Base-by-base conservation (phyloP, 1,139 yeast genomes). In the Williopsis jadinii region DNA sequence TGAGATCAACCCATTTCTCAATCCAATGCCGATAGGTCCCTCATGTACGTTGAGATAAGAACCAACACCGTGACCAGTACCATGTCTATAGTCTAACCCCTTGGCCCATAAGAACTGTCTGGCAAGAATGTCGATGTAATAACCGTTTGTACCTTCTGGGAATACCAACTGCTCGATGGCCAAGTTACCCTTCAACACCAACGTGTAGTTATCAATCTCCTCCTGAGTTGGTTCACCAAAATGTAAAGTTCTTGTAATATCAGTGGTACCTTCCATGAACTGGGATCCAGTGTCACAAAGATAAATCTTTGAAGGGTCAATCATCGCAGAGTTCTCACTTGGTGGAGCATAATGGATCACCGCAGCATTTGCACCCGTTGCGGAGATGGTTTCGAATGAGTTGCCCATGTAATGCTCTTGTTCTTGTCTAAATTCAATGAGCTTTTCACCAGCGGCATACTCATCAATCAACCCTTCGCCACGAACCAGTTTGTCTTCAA, bases 31-130 rank as follows among this genome's bases (percentile, higher is more conserved):
- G 45, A 90, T 80, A 11, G 98, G 98, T 4, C 95, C 95, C 60
- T 94, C 97, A 60, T 94, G 98, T 34, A 92, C 98, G 58, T 92
- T 92, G 50, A 94, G 74, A 59, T 70, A 92, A 1, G 95, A 72
- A 4, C 97, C 98, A 40, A 94, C 80, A n/a, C 98, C 98, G 62
- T 94, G 99, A 2, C 97, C 94, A 1, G 98, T 94, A 28, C 98
- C 97, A 61, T 94, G 99, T 41, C 84, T 79, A 63, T 92, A 94
- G 63, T 94, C 97, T 42, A 92, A 70, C 2, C 97, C 97, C 40
- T 78, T 63, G 32, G 73, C 65, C 98, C 98, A 92, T 53, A 94
- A 69, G 59, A 62, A 76, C 64, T 90, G 97, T 59, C 99, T 80
- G 1, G 98, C 98, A 44, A 90, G 70, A 2, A 82, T 72, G 60